Conservation (phyloP, 805 yeast genomes). For the Myxozyma lipomycoides region DNA sequence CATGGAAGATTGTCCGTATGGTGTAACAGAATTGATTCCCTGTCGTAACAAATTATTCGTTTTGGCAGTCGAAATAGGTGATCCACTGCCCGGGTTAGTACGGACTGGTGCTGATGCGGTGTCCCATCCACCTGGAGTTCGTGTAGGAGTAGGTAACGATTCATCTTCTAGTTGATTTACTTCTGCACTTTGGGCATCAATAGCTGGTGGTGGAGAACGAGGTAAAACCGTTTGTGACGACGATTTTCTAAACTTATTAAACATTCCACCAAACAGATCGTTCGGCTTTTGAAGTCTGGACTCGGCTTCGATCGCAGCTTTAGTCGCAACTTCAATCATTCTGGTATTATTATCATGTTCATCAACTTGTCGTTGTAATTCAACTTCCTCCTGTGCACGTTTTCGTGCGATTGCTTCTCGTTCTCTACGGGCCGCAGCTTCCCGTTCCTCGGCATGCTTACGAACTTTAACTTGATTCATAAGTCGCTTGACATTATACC, state of each 20-base stretch:
- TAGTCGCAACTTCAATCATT: slow-evolving; percentile 12
- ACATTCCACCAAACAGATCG: slow-evolving; percentile 11
- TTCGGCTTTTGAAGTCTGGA: not conserved
- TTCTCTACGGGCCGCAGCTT: not conserved
- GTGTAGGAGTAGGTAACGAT: not conserved
- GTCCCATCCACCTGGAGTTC: slow-evolving; percentile 23
- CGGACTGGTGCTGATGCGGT: not conserved
- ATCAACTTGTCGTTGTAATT: slow-evolving; percentile 21
- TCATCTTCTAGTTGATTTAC: not conserved
- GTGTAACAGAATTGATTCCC: slow-evolving; percentile 20
- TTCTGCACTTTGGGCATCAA: not conserved
- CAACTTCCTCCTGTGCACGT: slow-evolving; percentile 8
- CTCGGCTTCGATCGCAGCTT: slow-evolving; percentile 1
- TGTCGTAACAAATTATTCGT: slow-evolving; percentile 17
- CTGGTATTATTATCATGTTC: slow-evolving; percentile 9
- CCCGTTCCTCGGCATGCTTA: slow-evolving; percentile 23
- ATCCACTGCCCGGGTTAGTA: not conserved
- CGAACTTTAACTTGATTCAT: slow-evolving; percentile 9
- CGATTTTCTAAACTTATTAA: slow-evolving; percentile 14
- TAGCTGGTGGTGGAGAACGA: not conserved
- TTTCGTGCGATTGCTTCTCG: slow-evolving; percentile 3
- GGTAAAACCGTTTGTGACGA: not conserved
- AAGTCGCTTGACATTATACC: slow-evolving; percentile 39
- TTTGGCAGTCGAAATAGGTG: not conserved
- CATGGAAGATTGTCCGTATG: slow-evolving; percentile 8